Base-by-base conservation (phyloP, 441 rosid genomes). In the Bocquillonia castaneifolia region DNA sequence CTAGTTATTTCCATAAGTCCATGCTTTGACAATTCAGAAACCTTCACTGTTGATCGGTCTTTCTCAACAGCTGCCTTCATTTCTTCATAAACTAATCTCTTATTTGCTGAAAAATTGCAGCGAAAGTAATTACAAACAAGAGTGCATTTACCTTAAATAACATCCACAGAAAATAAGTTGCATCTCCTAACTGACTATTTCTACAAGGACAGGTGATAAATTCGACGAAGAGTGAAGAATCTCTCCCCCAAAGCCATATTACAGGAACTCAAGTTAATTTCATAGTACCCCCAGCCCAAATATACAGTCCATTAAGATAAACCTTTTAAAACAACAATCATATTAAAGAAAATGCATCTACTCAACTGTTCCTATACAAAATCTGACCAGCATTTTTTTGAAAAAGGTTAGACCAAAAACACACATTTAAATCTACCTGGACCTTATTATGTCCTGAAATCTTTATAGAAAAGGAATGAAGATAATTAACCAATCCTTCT, bases 1-100 rank as follows among this genome's bases (percentile, higher is more conserved):
- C 99, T 86, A 66, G 95, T 93, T 62, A 93, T 93, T 78, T 93
- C 99, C 99, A 93, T 93, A 22, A 93, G 95, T 64, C 99, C 99
- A 50, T 91, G 86, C 79, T 83, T 91, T 54, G 99, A 93, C 71
- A 93, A 77, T 80, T 93, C 99, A 70, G 92, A 89, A 66, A 93
- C 95, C 74, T 85, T 93, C 81, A 91, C 96, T 59, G 73, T 74
- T 59, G 99, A 91, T 74, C 99, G 80, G 77, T 93, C 99, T 72
- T 80, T 84, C 85, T 85, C 96, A 61, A 93, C 95, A 73, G 95
- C 93, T 78, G 81, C 85, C 81, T 84, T 93, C 67, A 93, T 87
- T 80, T 89, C 96, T 83, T 93, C 96, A 71, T 88, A 93, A 37
- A 93, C 93, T 74, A 85, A 77, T 81, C 95, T 85, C 81, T 85